Conservation (phyloP, 2,329 filamentous ascomycete genomes). For the Coniella vitis region DNA sequence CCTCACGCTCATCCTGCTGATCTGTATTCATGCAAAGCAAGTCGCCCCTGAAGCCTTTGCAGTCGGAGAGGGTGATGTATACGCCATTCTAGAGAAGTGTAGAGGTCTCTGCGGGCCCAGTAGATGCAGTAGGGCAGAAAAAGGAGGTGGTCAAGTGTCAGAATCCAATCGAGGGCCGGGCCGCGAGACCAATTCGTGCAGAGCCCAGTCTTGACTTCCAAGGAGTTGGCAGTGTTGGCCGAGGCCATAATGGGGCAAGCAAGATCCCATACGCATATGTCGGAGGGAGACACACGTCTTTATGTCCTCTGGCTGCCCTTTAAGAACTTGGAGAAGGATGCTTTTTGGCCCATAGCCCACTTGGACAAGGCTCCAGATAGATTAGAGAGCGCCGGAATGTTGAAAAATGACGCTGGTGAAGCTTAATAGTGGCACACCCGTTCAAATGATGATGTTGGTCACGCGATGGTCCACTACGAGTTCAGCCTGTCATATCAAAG, state of each 20-base stretch:
- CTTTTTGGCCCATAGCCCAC: no score
- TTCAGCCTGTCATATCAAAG: no score
- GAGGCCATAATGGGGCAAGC: background rate
- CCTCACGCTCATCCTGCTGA: background rate
- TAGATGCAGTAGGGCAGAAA: background rate
- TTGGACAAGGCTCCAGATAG: no score
- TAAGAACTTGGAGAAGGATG: no score
- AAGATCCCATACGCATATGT: no score
- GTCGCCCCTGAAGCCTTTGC: background rate
- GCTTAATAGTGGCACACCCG: no score
- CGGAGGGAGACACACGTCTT: no score
- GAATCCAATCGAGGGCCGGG: constrained; percentile 10
- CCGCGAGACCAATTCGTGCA: constrained; percentile 19
- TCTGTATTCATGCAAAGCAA: background rate
- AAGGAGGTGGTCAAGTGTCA: constrained; percentile 13
- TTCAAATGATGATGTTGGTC: no score
- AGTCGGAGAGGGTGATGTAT: background rate
- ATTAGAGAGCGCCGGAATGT: no score
- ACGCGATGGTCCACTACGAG: no score
- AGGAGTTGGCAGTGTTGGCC: background rate
- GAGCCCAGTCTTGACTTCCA: constrained; percentile 9
- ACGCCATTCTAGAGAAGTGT: background rate
- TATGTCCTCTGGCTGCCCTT: no score
- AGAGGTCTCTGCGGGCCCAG: background rate
- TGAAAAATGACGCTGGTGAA: no score